Base-by-base conservation (phyloP, 176 grass and related monocot species). In the Raddia guianensis region DNA sequence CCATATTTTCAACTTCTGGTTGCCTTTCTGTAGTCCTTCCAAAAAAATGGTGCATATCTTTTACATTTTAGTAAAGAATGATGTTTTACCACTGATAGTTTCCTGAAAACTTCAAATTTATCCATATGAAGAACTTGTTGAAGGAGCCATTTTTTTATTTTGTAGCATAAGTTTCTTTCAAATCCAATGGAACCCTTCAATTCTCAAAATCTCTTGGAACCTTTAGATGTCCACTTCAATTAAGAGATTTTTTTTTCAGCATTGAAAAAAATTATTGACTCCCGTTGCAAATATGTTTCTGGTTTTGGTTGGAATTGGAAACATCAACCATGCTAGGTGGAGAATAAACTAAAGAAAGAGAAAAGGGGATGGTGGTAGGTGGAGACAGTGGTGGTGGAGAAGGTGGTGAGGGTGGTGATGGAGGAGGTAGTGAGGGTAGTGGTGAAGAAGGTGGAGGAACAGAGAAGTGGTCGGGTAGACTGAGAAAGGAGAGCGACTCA, bases 271-370 rank as follows among this genome's bases (percentile, higher is more conserved):
- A 48, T 56, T 15, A 49, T 16, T 66, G 16, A 1, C 27, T 27
- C 0, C 27, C 27, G 27, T 27, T 44, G 43, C 18, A 55, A 72
- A 32, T 9, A 77, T 65, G 37, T 12, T 49, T 74, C 34, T 63
- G 45, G 20, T 72, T 76, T 87, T 48, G 45, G 27, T 56, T 83
- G 42, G 58, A 82, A 57, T 64, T 72, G 16, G 43, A 40, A 67
- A 72, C 21, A 77, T 49, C 12, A 73, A 71, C 62, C 54, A 37
- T 15, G n/a, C 42, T 66, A 44, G 32, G 27, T 27, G 27, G 27
- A 27, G 27, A 27, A 27, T 27, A 27, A 27, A 27, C 27, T 27
- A 27, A 27, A 27, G 27, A 27, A 27, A 27, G 27, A 27, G 27
- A 27, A 27, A 27, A 27, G 27, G 27, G 27, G 27, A 27, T 27